phyloP scores from a whole-genome alignment of 345 rosid genomes.

The Trapa incisa region DNA sequence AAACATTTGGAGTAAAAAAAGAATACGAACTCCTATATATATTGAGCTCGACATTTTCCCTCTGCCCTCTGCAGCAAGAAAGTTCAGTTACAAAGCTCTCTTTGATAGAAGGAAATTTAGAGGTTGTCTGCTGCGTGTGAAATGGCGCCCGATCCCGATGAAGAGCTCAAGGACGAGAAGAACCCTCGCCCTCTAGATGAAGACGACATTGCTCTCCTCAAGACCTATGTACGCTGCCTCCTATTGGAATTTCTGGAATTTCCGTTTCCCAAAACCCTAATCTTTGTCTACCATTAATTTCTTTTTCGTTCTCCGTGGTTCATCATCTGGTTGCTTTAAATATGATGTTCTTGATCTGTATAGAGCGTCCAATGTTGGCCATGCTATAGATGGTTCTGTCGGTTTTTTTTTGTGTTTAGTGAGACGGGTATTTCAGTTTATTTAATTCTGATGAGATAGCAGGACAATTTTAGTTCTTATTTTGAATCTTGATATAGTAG shows the following conservation, averaged over 20 bases:
- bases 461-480: background rate
- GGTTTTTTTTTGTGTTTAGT: background rate
- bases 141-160: no score
- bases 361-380: background rate
- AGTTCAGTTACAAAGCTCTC: no score
- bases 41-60: no score
- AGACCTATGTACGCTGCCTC: slow-evolving; percentile 48
- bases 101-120: no score
- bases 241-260: background rate
- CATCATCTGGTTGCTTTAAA: background rate
- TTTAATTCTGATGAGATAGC: no score
- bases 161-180: slow-evolving; percentile 73
- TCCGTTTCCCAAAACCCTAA: background rate
- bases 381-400: background rate
- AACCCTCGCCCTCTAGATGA: slow-evolving; percentile 77
- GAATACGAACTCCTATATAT: no score
- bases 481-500: background rate
- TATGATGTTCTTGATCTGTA: background rate
- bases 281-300: background rate
- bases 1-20: no score
- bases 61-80: no score
- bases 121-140: no score
- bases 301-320: background rate
- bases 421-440: background rate
- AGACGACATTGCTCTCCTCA: slow-evolving; percentile 88